Percentiles rank a stretch among this genome's conserved stretches.
Evolutionary conservation across 495 filamentous ascomycete genomes (phyloP).

Genomic region (Friedmanniomyces endolithicus): DNA sequence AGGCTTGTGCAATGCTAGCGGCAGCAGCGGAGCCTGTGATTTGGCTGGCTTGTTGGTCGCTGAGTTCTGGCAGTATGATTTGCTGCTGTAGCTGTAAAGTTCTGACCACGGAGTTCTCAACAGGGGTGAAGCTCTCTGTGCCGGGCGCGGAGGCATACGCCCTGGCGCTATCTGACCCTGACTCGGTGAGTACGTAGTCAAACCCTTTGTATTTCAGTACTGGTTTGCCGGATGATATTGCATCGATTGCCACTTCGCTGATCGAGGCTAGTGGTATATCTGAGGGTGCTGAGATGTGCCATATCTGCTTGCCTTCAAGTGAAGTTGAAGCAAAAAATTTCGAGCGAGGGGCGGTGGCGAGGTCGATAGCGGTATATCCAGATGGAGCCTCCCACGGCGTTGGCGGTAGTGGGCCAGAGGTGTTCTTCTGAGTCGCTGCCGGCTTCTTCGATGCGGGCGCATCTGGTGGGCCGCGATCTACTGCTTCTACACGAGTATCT

Average conservation of each 20-base stretch:
- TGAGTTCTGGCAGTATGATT: constrained; percentile 28
- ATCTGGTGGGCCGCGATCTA: neutral
- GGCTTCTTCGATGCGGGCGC: neutral
- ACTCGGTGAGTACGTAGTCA: constrained; percentile 38
- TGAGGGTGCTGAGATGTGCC: constrained; percentile 43
- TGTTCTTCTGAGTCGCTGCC: neutral
- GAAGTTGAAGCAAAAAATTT: constrained; percentile 3
- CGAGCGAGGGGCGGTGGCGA: neutral
- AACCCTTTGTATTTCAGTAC: constrained; percentile 30
- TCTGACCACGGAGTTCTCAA: neutral
- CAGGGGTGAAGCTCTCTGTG: constrained; percentile 5
- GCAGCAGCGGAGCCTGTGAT: constrained; percentile 29
- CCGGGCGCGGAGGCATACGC: neutral
- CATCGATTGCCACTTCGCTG: constrained; percentile 30
- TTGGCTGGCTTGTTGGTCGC: constrained; percentile 23
- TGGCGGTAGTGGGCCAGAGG: neutral
- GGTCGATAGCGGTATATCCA: constrained; percentile 5
- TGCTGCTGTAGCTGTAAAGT: constrained; percentile 26
- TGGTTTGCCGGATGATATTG: constrained; percentile 25
- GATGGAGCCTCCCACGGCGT: constrained; percentile 8
- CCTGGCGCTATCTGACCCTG: constrained; percentile 20
- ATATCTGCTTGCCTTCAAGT: constrained; percentile 40
- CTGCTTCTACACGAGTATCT: neutral
- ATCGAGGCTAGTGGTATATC: constrained; percentile 34
- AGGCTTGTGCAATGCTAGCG: constrained; percentile 29